Evolutionary conservation across 129 eudicot genomes (phyloP).

Genomic region (Sambucus nigra): DNA sequence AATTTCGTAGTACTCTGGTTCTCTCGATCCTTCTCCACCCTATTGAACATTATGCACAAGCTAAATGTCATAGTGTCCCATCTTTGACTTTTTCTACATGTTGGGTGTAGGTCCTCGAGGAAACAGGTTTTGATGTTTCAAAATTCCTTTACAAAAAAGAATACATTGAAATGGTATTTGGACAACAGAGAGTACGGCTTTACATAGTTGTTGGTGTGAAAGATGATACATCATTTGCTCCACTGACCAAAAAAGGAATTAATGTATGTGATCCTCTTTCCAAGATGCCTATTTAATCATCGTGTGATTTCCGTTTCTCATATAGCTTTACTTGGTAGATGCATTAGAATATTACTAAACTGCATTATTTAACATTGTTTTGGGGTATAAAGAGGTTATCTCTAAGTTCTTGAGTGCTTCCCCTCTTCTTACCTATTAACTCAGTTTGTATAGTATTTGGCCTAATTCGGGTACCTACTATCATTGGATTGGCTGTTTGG

Average conservation of each 20-base stretch:
- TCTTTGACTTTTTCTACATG: neutral
- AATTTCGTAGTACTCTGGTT: neutral
- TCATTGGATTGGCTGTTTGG: too few species aligned
- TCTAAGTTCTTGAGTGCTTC: too few species aligned
- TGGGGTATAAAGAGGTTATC: too few species aligned
- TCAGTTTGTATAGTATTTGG: too few species aligned
- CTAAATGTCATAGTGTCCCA: neutral
- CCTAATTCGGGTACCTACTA: too few species aligned
- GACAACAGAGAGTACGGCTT: slow-evolving; percentile 93
- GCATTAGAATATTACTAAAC: neutral
- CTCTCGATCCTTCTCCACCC: neutral
- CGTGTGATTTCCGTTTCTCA: neutral
- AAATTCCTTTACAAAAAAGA: slow-evolving; percentile 80
- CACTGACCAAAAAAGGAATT: slow-evolving; percentile 90
- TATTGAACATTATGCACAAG: neutral
- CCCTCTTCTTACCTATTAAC: too few species aligned
- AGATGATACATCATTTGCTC: slow-evolving; percentile 90
- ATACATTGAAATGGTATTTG: slow-evolving; percentile 77
- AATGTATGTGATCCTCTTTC: slow-evolving; percentile 51
- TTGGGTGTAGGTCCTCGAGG: slow-evolving; percentile 84
- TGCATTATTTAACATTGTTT: neutral
- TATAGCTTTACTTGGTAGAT: slow-evolving; percentile 1
- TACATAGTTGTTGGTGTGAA: slow-evolving; percentile 90
- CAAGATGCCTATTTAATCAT: neutral
- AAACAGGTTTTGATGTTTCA: slow-evolving; percentile 92